Base-by-base conservation (phyloP, 2,329 filamentous ascomycete genomes). In the Exophiala oligosperma region DNA sequence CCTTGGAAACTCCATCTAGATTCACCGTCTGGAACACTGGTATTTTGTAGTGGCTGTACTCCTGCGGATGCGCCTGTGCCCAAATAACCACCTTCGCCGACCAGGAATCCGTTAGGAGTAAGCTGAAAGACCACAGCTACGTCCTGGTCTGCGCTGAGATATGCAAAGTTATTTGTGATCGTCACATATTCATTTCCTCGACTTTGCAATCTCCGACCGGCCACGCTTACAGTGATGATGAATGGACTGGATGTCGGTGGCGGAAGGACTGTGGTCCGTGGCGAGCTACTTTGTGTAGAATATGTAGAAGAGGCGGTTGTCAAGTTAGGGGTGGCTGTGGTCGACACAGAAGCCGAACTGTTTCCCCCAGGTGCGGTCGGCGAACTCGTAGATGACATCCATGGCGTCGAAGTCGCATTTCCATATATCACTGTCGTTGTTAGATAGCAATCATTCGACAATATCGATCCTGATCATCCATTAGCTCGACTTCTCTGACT, bases 391-490 rank as follows among this genome's bases (percentile, higher is more conserved):
- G 53, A 5, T 28, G 35, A 37, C 21, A 38, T 49, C n/a, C 21
- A 23, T 21, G 49, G 28, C 37, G 48, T 43, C 40, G 57, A 52
- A 41, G 29, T 49, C 29, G 29, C 29, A n/a, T 59, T 59, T 37
- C 59, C 59, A 26, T 56, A 62, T 17, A 62, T 54, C 23, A 62
- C 46, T 14, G 59, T 56, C n/a, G 59, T 56, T 26, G 59, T 62
- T 28, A 58, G 43, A 28, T 59, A 57, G 35, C 59, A 62, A 28
- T 40, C 32, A 12, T 44, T 35, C 4, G 56, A 50, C 26, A 50
- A 21, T 4, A 35, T 51, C 37, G 55, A 52, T 14, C 47, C 59
- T 61, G 40, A 11, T 28, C 14, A 28, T 43, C 32, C 9, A 47
- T 52, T 43, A 55, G 28, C 46, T 4, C 24, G 11, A 23, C 23